Conservation (phyloP, 1,284 basidiomycete genomes). For the Melampsora americana region DNA sequence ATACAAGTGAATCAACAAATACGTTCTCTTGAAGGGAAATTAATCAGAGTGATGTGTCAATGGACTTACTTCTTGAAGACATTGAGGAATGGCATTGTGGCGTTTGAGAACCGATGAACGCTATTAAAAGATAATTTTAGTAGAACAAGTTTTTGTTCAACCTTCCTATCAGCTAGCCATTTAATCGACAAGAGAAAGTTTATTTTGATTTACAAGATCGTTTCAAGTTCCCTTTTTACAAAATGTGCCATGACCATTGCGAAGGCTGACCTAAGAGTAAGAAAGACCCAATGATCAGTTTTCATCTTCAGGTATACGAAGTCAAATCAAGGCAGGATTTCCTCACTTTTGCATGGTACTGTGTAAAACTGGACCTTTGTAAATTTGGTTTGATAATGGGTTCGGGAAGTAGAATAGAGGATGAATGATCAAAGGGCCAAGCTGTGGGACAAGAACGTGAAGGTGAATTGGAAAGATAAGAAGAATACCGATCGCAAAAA, state of each 20-base stretch:
- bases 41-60: slow-evolving; percentile 15
- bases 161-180: slow-evolving; percentile 13
- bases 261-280: slow-evolving; percentile 66
- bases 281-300: slow-evolving; percentile 6
- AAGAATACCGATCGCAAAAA: slow-evolving; percentile 26
- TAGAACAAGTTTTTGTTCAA: slow-evolving; percentile 54
- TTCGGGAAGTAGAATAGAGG: slow-evolving; percentile 77
- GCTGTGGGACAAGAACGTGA: slow-evolving; percentile 56
- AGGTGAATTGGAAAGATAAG: slow-evolving; percentile 42
- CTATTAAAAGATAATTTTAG: slow-evolving; percentile 12
- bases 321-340: not conserved
- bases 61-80: slow-evolving; percentile 80
- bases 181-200: not conserved
- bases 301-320: not conserved
- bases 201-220: slow-evolving; percentile 66
- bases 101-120: slow-evolving; percentile 89
- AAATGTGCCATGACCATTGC: slow-evolving; percentile 80
- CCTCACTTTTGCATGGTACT: slow-evolving; percentile 71
- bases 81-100: slow-evolving; percentile 83
- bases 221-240: slow-evolving; percentile 87
- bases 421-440: slow-evolving; percentile 86
- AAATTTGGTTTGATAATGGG: slow-evolving; percentile 59
- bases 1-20: not conserved
- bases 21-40: not conserved
- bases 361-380: slow-evolving; percentile 66